Evolutionary conservation across 202 grass and related monocot species (phyloP).

Genomic region (Eragrostis tef): DNA sequence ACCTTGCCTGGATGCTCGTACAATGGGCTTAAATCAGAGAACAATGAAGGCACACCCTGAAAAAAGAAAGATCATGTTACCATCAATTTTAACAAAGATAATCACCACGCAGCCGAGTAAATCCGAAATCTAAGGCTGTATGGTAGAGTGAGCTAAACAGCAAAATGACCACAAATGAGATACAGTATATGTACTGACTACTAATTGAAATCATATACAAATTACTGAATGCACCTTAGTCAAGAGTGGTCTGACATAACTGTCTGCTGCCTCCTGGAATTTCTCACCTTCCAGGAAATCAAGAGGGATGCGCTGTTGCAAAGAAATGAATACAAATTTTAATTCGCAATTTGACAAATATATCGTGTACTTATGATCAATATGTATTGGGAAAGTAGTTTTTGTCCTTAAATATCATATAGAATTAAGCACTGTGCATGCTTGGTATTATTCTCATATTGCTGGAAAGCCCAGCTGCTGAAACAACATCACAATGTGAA

Average conservation of each 20-base stretch:
- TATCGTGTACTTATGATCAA: constrained; percentile 18
- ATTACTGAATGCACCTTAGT: constrained; percentile 73
- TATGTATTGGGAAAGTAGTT: constrained; percentile 11
- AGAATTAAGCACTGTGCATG: constrained; percentile 3
- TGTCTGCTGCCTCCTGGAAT: constrained; percentile 87
- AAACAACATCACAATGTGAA: background rate
- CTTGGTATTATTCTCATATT: constrained; percentile 3
- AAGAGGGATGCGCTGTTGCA: constrained; percentile 91
- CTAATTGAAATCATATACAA: constrained; percentile 11
- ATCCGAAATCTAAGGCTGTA: background rate
- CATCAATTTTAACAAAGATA: constrained; percentile 37
- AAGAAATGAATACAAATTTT: constrained; percentile 25
- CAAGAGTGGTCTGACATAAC: constrained; percentile 88
- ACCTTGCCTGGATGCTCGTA: constrained; percentile 95
- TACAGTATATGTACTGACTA: constrained; percentile 21
- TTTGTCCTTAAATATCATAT: background rate
- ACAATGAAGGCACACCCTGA: constrained; percentile 96
- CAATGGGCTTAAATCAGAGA: constrained; percentile 91
- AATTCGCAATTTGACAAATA: background rate
- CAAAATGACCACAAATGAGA: constrained; percentile 13
- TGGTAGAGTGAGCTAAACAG: background rate
- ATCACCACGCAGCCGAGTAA: constrained; percentile 16
- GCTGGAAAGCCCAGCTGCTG: constrained; percentile 17
- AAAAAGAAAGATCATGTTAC: constrained; percentile 27
- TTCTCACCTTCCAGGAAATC: constrained; percentile 92